phyloP scores from a whole-genome alignment of 2,329 filamentous ascomycete genomes.

The Pseudogymnoascus sp. region DNA sequence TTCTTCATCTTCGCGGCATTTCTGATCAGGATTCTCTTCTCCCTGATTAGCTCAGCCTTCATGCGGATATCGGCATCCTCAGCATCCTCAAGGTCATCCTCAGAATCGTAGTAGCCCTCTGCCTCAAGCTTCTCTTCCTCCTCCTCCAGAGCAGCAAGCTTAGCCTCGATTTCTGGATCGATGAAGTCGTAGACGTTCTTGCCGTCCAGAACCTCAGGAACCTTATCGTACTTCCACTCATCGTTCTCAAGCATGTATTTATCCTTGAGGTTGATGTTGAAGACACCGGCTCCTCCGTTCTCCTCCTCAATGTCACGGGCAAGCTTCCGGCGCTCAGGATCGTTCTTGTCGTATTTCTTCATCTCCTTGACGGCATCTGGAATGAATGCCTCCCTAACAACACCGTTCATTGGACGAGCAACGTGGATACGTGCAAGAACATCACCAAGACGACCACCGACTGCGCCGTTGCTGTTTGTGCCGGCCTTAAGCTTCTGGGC shows the following conservation, averaged over 20 bases:
- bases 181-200: conserved; percentile 98
- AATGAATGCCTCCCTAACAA: conserved; percentile 74
- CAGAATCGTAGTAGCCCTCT: conserved; percentile 89
- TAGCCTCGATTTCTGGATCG: conserved; percentile 92
- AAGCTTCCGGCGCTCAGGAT: conserved; percentile 75
- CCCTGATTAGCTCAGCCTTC: conserved; percentile 92
- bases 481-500: conserved; percentile 94
- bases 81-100: conserved; percentile 72
- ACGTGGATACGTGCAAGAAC: conserved; percentile 94
- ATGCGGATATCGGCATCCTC: conserved; percentile 81
- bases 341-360: conserved; percentile 85
- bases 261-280: conserved; percentile 84
- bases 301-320: conserved; percentile 86
- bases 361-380: conserved; percentile 74
- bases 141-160: conserved; percentile 84
- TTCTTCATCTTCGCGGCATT: conserved; percentile 96
- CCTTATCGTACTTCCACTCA: conserved; percentile 94
- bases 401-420: conserved; percentile 81
- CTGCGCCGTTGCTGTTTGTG: conserved; percentile 66
- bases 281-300: conserved; percentile 91
- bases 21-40: conserved; percentile 86
- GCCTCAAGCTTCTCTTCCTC: conserved; percentile 90
- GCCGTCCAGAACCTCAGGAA: conserved; percentile 89
- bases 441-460: conserved; percentile 78
- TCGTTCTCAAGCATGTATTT: conserved; percentile 82